phyloP scores from a whole-genome alignment of 1,284 basidiomycete species.

The Meira miltonrushii region DNA sequence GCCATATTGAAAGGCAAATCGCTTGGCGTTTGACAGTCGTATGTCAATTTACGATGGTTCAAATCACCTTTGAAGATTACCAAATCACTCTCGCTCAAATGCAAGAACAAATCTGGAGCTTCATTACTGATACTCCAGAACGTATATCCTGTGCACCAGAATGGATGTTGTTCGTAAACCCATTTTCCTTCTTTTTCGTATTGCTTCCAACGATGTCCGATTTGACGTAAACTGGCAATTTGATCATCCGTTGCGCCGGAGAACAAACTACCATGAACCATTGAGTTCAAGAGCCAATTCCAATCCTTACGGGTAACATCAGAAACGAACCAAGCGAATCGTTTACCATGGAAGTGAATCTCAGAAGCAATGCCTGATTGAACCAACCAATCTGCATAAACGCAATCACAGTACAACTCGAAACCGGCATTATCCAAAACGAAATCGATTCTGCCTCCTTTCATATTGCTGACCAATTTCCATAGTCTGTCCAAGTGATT shows the following conservation, averaged over 20 bases:
- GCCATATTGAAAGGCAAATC: conserved; percentile 84
- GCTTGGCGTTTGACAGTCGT: conserved; percentile 64
- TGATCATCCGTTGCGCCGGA: conserved; percentile 79
- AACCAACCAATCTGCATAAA: conserved; percentile 81
- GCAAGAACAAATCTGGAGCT: conserved; percentile 74
- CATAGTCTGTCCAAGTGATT: conserved; percentile 76
- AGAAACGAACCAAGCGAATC: conserved; percentile 57
- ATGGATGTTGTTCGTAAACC: conserved; percentile 89
- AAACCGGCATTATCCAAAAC: conserved; percentile 80
- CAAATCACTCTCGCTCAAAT: conserved; percentile 81
- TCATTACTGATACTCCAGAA: conserved; percentile 78
- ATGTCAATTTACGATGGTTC: conserved; percentile 64
- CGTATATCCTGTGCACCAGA: conserved; percentile 52
- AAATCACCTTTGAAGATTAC: conserved; percentile 93
- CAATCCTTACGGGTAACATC: conserved; percentile 95
- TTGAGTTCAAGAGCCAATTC: conserved; percentile 66
- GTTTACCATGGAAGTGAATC: conserved; percentile 82
- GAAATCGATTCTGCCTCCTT: conserved; percentile 54
- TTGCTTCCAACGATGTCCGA: conserved; percentile 83
- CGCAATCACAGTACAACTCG: conserved; percentile 92
- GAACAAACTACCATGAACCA: conserved; percentile 56
- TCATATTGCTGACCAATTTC: conserved; percentile 66
- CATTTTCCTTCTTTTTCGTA: conserved; percentile 90
- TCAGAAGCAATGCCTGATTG: conserved; percentile 81
- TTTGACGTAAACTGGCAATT: conserved; percentile 70